Evolutionary conservation across 768 basidiomycete genomes (phyloP).

Genomic region (Russula compacta): DNA sequence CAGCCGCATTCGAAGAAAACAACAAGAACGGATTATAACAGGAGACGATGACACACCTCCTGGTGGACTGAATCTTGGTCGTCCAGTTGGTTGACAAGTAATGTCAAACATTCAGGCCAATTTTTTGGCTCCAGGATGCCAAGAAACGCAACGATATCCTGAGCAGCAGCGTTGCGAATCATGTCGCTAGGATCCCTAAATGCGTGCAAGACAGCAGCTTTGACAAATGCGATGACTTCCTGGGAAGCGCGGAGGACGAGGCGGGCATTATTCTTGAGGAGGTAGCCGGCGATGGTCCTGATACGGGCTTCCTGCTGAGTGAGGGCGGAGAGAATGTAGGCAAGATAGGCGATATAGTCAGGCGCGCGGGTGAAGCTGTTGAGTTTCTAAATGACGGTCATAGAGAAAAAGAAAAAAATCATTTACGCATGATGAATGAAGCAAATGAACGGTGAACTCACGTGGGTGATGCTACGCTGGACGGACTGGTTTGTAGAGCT

Average conservation of each 20-base stretch:
- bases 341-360: slow-evolving; percentile 93
- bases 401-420: slow-evolving; percentile 13
- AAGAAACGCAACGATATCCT: slow-evolving; percentile 86
- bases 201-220: slow-evolving; percentile 66
- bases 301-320: slow-evolving; percentile 84
- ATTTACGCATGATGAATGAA: slow-evolving; percentile 19
- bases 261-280: slow-evolving; percentile 92
- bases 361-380: slow-evolving; percentile 80
- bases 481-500: slow-evolving; percentile 57
- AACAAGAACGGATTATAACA: neutral
- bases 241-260: slow-evolving; percentile 60
- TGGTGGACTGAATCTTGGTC: slow-evolving; percentile 65
- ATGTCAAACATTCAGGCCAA: slow-evolving; percentile 92
- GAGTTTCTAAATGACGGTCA: slow-evolving; percentile 51
- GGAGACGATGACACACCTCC: slow-evolving; percentile 52
- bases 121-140: slow-evolving; percentile 81
- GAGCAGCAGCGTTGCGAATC: slow-evolving; percentile 90
- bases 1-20: neutral
- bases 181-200: slow-evolving; percentile 76
- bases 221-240: slow-evolving; percentile 64
- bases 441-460: slow-evolving; percentile 30
- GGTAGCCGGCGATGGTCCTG: slow-evolving; percentile 90
- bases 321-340: slow-evolving; percentile 79
- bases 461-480: slow-evolving; percentile 78
- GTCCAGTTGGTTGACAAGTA: slow-evolving; percentile 75